Evolutionary conservation across 2,329 filamentous ascomycete species (phyloP).

Genomic region (Aspergillus brunneoviolaceus): DNA sequence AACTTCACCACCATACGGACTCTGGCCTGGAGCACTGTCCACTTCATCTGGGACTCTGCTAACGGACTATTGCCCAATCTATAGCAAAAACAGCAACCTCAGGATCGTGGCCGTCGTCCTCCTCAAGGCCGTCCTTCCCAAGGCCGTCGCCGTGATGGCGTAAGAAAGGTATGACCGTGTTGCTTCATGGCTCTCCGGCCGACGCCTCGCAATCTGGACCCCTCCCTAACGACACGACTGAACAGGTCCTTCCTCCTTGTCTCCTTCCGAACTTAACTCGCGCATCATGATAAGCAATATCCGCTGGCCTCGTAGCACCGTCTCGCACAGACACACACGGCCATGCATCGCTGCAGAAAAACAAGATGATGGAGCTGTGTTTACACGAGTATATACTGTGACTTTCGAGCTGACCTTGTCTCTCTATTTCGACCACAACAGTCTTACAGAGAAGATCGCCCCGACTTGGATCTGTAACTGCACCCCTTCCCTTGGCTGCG

Average conservation of each 20-base stretch:
- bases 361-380: constrained; percentile 33
- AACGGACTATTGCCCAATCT: constrained; percentile 17
- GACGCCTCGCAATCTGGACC: background rate
- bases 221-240: background rate
- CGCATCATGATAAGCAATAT: constrained; percentile 38
- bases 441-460: constrained; percentile 46
- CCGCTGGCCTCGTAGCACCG: constrained; percentile 28
- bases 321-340: constrained; percentile 24
- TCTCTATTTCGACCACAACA: constrained; percentile 39
- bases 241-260: constrained; percentile 47
- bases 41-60: constrained; percentile 9
- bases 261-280: constrained; percentile 36
- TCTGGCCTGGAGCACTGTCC: background rate
- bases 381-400: constrained; percentile 36
- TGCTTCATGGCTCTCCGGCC: background rate
- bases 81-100: constrained; percentile 21
- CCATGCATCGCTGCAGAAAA: constrained; percentile 28
- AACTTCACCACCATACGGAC: constrained; percentile 1
- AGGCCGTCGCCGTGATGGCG: constrained; percentile 68
- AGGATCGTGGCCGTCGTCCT: constrained; percentile 38
- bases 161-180: constrained; percentile 72
- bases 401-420: constrained; percentile 47
- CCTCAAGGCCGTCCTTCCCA: constrained; percentile 34
- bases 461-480: constrained; percentile 48
- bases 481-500: background rate